Evolutionary conservation across 352 stramenopile genomes (phyloP), one percentile per base, ranked within the genome.

Genomic region (Vaucheria bursata): DNA sequence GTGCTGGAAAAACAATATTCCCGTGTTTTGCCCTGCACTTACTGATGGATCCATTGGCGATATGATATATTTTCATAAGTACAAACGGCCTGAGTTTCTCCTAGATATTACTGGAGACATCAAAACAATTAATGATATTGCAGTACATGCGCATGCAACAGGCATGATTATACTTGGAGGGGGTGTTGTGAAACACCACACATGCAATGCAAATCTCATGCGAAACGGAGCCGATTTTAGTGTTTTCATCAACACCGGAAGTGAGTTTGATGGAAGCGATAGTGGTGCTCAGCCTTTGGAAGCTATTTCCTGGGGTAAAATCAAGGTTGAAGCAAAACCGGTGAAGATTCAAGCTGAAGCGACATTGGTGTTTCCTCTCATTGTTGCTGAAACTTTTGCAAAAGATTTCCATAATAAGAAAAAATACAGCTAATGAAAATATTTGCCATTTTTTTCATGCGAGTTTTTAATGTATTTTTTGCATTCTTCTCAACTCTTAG

Each of bases 61-160:
- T 84, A 99, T 99, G 97, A 91, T 99, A n/a, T 99, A 98, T 88
- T 99, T 99, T 84, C 95, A 99, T 86, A 98, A 93, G 74, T 99
- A 99, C 89, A 97, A 97, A 83, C 91, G 96, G 29, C 89, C 92
- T 50, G 97, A 96, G 0, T 94, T 99, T 66, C 84, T 98, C 4
- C 80, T 99, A 5, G 97, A 99, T 82, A 97, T 99, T 76, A 91
- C 90, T 18, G 73, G 68, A 52, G 45, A 79, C 25, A 77, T 72
- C 65, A 72, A 38, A 35, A 29, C 12, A 34, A 96, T 99, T 78
- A 99, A 99, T 83, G 94, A 99, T 85, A 88, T 96, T 39, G 94
- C 95, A 0, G 94, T 99, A 69, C 90, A 90, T 69, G 93, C 95
- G 33, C 90, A 96, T 40, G 89, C 88, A 65, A 98, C 95, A 1